These are phyloP conservation scores for Polyplosphaeria fusca DNA, from an alignment of 495 filamentous ascomycete species.

Conservation along the genomic window DNA sequence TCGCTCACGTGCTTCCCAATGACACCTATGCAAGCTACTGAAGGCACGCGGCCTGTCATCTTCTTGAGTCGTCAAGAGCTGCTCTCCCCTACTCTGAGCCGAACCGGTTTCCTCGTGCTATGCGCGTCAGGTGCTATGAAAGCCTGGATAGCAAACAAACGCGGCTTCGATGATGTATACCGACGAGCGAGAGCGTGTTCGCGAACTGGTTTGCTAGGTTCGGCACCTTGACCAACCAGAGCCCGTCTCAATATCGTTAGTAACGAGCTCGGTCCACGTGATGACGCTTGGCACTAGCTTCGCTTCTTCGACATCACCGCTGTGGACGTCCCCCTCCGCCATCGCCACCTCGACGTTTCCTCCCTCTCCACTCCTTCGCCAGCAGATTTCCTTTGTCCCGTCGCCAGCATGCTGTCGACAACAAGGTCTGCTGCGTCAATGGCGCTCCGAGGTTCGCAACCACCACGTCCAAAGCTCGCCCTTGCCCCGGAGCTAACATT, in stretches of 20 bases:
- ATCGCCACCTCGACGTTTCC: slow-evolving; percentile 22
- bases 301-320: slow-evolving; percentile 30
- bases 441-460: slow-evolving; percentile 65
- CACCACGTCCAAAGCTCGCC: slow-evolving; percentile 7
- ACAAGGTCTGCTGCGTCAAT: slow-evolving; percentile 62
- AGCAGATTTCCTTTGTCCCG: slow-evolving; percentile 22
- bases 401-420: slow-evolving; percentile 58
- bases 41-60: slow-evolving; percentile 47
- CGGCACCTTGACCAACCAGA: slow-evolving; percentile 19
- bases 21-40: slow-evolving; percentile 86
- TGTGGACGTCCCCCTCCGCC: slow-evolving; percentile 2
- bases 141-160: background rate
- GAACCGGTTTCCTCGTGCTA: background rate
- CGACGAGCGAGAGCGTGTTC: background rate
- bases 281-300: slow-evolving; percentile 5
- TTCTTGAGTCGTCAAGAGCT: background rate
- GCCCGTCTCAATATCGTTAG: slow-evolving; percentile 2
- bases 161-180: background rate
- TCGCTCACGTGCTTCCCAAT: slow-evolving; percentile 82
- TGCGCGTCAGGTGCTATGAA: too few species aligned
- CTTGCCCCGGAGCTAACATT: slow-evolving; percentile 38
- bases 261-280: slow-evolving; percentile 3
- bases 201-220: background rate
- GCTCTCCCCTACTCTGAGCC: background rate
- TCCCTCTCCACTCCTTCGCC: slow-evolving; percentile 27